Evolutionary conservation across 129 eudicot species (phyloP).

Genomic region (Tagetes patula): DNA sequence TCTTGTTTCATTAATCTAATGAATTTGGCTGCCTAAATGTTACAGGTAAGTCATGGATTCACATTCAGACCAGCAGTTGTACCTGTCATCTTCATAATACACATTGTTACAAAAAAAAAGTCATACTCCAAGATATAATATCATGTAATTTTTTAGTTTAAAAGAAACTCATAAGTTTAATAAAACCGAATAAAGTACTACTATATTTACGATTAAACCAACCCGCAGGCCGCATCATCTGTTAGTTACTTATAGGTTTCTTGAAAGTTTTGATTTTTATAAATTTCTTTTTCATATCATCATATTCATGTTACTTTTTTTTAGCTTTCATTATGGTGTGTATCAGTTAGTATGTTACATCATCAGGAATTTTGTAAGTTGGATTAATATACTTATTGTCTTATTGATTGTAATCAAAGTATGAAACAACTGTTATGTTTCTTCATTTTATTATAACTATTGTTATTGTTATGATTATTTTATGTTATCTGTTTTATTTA

Average conservation of each 20-base stretch:
- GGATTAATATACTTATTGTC: neutral
- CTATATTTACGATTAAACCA: constrained; percentile 9
- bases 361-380: neutral
- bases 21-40: constrained; percentile 12
- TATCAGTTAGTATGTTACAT: neutral
- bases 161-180: constrained; percentile 18
- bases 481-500: constrained; percentile 24
- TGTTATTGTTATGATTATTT: constrained; percentile 5
- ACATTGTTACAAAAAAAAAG: constrained; percentile 17
- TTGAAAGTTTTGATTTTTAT: constrained; percentile 14
- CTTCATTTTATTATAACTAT: neutral
- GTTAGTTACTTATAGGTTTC: neutral
- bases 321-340: constrained; percentile 14
- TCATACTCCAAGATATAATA: constrained; percentile 5
- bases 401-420: neutral
- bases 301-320: constrained; percentile 1
- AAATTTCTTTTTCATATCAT: neutral
- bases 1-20: constrained; percentile 24
- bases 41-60: constrained; percentile 35
- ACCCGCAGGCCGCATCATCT: neutral
- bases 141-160: neutral
- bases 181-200: constrained; percentile 15
- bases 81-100: constrained; percentile 22
- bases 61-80: constrained; percentile 26
- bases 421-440: neutral